phyloP scores from a whole-genome alignment of 1,284 basidiomycete species.

The Sporisorium iseilematis-ciliati region DNA sequence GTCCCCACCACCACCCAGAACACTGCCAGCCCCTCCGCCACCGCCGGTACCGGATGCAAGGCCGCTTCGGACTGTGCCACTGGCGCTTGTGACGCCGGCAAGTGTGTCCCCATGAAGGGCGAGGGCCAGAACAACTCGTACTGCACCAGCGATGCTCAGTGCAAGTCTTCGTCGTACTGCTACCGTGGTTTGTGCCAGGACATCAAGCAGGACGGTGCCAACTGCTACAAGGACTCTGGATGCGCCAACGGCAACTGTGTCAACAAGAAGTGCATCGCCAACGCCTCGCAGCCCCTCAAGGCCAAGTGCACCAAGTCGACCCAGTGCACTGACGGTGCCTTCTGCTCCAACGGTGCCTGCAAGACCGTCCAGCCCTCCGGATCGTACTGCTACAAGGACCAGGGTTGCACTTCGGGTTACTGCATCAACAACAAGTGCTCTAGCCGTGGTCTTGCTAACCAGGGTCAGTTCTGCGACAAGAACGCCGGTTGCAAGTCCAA shows the following conservation, averaged over 20 bases:
- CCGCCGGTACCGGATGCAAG: conserved; percentile 24
- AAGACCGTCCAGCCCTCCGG: conserved; percentile 11
- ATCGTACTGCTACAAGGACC: conserved; percentile 45
- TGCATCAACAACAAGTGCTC: conserved; percentile 43
- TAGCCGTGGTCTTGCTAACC: conserved; percentile 12
- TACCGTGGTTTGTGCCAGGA: conserved; percentile 40
- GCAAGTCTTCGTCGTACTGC: conserved; percentile 31
- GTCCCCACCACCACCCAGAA: conserved; percentile 15
- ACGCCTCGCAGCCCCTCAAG: conserved; percentile 14
- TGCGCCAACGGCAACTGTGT: conserved; percentile 31
- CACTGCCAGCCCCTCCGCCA: conserved; percentile 10
- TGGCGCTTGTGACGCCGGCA: conserved; percentile 28
- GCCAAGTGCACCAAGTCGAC: conserved; percentile 25
- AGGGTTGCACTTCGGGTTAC: conserved; percentile 31
- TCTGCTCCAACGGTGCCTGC: conserved; percentile 40
- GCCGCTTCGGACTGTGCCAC: conserved; percentile 29
- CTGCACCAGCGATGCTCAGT: conserved; percentile 38
- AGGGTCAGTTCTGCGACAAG: conserved; percentile 13
- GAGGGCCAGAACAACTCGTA: conserved; percentile 25
- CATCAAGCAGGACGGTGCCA: conserved; percentile 25
- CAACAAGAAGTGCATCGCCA: conserved; percentile 33
- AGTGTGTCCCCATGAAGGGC: conserved; percentile 28
- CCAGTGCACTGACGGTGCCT: conserved; percentile 24
- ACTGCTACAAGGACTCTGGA: conserved; percentile 46
- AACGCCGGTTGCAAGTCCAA: conserved; percentile 25